Base-by-base conservation (phyloP, 192 early-diverging fungal species). In the Entophlyctis luteolus region DNA sequence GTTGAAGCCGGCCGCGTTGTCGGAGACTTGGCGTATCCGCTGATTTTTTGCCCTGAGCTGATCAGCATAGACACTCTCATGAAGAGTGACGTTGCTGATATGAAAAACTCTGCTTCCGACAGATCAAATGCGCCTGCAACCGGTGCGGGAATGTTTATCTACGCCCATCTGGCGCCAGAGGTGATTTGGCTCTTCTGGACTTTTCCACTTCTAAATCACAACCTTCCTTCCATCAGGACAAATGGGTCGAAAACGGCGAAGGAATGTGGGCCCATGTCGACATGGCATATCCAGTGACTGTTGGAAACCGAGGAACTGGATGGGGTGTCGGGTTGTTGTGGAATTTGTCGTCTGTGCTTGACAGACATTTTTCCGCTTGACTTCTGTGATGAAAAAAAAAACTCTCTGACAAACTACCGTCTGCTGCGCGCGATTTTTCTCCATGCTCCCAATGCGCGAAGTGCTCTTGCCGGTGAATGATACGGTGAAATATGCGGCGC, bases 141-240 rank as follows among this genome's bases (percentile, higher is more conserved):
- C 10, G 69, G 71, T 55, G 82, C 82, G 28, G 82, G 80, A 28
- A 73, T 79, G 48, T 84, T 84, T 72, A 58, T 84, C 35, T 68
- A 75, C 50, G 46, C 48, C n/a, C 80, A 82, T 57, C 22, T 82
- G 35, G 38, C 36, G 10, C 73, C 71, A 1, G 69, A 75, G 12
- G n/a, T n/a, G n/a, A n/a, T n/a, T n/a, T n/a, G n/a, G n/a, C n/a
- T n/a, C n/a, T n/a, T n/a, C n/a, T n/a, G n/a, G n/a, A n/a, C n/a
- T n/a, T n/a, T n/a, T n/a, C n/a, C n/a, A n/a, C n/a, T n/a, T n/a
- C n/a, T n/a, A n/a, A n/a, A n/a, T n/a, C n/a, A n/a, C n/a, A n/a
- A n/a, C n/a, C n/a, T n/a, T n/a, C n/a, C n/a, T n/a, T n/a, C n/a
- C n/a, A n/a, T n/a, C n/a, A n/a, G n/a, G 75, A 65, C 35, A 68